These are phyloP conservation scores for Boletus tomentosulus DNA, from an alignment of 768 basidiomycete genomes.

Conservation along the genomic window DNA sequence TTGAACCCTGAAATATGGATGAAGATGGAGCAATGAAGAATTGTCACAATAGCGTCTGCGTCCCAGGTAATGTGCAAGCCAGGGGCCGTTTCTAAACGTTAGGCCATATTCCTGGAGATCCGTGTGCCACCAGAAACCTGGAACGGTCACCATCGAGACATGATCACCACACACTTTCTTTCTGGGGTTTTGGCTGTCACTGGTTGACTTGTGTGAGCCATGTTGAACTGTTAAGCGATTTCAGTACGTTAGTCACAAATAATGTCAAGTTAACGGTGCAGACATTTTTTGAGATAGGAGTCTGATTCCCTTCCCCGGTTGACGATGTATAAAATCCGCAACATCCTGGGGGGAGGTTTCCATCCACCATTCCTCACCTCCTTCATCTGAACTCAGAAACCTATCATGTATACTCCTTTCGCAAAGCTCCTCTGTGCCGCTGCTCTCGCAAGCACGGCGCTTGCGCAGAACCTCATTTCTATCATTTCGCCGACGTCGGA, in stretches of 20 bases:
- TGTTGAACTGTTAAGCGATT: too few species aligned
- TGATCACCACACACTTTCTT: too few species aligned
- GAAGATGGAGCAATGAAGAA: too few species aligned
- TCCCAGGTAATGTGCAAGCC: too few species aligned
- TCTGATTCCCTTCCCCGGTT: neutral
- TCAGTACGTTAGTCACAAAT: neutral
- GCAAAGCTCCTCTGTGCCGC: conserved; percentile 6
- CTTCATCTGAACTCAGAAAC: neutral
- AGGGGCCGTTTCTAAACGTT: too few species aligned
- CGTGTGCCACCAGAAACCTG: too few species aligned
- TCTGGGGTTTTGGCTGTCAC: too few species aligned
- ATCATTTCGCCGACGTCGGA: conserved; percentile 36
- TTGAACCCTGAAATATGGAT: too few species aligned
- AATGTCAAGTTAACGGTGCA: neutral
- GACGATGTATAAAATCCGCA: neutral
- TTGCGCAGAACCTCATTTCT: conserved; percentile 35
- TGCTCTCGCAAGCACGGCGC: conserved; percentile 14
- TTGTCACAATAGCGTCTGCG: too few species aligned
- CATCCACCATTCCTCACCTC: neutral
- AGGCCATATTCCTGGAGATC: too few species aligned
- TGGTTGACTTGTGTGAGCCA: too few species aligned
- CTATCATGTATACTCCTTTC: conserved; percentile 10
- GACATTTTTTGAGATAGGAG: neutral
- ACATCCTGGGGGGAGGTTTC: neutral
- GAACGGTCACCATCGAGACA: too few species aligned